Conservation (phyloP, 129 eudicot genomes). For the Pseudognaphalium luteoalbum region DNA sequence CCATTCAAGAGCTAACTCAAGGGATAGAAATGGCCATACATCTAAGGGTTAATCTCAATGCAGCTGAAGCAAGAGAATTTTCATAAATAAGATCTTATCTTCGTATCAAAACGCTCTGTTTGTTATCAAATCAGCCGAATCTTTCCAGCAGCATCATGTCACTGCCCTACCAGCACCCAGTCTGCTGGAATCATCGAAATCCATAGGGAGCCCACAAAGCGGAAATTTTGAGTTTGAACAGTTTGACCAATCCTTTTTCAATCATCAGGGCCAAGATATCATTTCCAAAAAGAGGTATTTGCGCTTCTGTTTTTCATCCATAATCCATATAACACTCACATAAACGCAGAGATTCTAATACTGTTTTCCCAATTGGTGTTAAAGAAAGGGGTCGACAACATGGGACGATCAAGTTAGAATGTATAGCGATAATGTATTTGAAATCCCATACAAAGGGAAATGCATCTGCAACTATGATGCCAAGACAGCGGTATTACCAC, state of each 20-base stretch:
- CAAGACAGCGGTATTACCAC: no score
- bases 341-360: background rate
- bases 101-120: conserved; percentile 62
- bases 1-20: conserved; percentile 59
- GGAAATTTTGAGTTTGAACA: conserved; percentile 27
- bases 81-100: conserved; percentile 54
- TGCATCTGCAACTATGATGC: conserved; percentile 13
- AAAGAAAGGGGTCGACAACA: conserved; percentile 52
- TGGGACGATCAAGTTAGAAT: no score
- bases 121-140: conserved; percentile 50
- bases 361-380: conserved; percentile 8
- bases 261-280: conserved; percentile 28
- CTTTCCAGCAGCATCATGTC: conserved; percentile 33
- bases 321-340: background rate
- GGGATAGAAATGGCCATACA: conserved; percentile 68
- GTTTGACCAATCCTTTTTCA: conserved; percentile 20
- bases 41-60: conserved; percentile 49
- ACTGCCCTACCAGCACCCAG: conserved; percentile 3
- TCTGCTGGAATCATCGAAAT: conserved; percentile 45
- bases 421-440: background rate
- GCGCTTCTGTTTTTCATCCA: background rate
- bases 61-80: conserved; percentile 40
- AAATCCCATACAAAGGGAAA: conserved; percentile 47
- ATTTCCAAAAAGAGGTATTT: conserved; percentile 57
- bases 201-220: conserved; percentile 46